Conservation (phyloP, 2,329 filamentous ascomycete species). For the Botryosphaeria dothidea region DNA sequence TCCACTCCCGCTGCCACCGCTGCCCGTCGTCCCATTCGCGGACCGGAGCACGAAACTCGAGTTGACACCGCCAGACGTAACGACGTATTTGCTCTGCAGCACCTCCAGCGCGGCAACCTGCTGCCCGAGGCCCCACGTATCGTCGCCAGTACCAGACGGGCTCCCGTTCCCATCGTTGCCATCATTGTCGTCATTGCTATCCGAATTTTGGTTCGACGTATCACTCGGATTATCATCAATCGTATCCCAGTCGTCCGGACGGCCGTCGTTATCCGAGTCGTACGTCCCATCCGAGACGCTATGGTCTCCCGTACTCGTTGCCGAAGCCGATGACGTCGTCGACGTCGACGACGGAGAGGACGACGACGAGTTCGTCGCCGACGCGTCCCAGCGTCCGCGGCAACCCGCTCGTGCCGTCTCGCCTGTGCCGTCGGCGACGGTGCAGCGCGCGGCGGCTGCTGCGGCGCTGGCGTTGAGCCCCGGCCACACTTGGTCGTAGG, state of each 20-base stretch:
- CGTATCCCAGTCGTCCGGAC: not conserved
- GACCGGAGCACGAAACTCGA: not conserved
- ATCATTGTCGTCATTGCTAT: not conserved
- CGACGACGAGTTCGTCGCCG: too few species aligned
- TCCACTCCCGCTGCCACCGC: not conserved
- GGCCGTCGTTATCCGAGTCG: not conserved
- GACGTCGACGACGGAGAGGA: too few species aligned
- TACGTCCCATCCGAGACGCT: constrained; percentile 34
- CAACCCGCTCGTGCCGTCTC: constrained; percentile 41
- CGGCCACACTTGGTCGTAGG: constrained; percentile 38
- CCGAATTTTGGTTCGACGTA: too few species aligned
- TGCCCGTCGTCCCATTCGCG: not conserved
- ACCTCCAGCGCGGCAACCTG: constrained; percentile 61
- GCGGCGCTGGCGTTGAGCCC: constrained; percentile 43
- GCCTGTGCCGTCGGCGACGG: constrained; percentile 40
- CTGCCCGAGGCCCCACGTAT: constrained; percentile 56
- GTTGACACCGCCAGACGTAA: not conserved
- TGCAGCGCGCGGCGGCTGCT: constrained; percentile 39
- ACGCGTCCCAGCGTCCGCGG: constrained; percentile 43
- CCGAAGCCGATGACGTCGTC: too few species aligned
- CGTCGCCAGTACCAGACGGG: constrained; percentile 43
- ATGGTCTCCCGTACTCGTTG: constrained; percentile 43
- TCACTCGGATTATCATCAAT: not conserved
- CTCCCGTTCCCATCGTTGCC: constrained; percentile 44
- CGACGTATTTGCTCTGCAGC: constrained; percentile 42